Evolutionary conservation across 2,329 filamentous ascomycete genomes (phyloP).

Genomic region (Pestalotiopsis sp.): DNA sequence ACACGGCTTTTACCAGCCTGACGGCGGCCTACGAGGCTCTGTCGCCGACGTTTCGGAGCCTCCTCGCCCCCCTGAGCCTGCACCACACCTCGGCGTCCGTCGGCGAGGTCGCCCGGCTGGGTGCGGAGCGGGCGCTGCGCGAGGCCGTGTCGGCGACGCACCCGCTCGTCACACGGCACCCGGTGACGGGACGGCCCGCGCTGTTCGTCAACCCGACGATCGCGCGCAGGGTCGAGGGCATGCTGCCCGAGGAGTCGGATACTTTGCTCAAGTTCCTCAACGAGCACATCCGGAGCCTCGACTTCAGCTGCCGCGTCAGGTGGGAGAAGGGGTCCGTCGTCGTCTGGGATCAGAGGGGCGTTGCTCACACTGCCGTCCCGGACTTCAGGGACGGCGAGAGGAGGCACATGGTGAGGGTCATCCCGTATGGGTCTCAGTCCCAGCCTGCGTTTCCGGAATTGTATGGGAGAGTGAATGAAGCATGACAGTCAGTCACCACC

Average conservation of each 20-base stretch:
- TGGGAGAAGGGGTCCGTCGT: conserved; percentile 34
- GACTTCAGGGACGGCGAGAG: conserved; percentile 32
- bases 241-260: conserved; percentile 32
- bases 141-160: conserved; percentile 33
- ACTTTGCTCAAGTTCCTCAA: conserved; percentile 29
- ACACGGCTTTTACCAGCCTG: conserved; percentile 33
- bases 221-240: conserved; percentile 28
- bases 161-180: conserved; percentile 30
- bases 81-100: conserved; percentile 29
- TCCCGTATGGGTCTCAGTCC: conserved; percentile 30
- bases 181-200: conserved; percentile 27
- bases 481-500: no score
- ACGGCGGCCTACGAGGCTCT: conserved; percentile 31
- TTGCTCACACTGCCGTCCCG: conserved; percentile 30
- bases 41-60: conserved; percentile 26
- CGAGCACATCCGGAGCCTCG: conserved; percentile 31
- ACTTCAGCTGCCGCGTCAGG: conserved; percentile 30
- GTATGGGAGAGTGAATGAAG: background rate
- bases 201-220: conserved; percentile 34
- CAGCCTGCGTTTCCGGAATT: conserved; percentile 12
- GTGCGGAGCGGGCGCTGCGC: conserved; percentile 26
- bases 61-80: conserved; percentile 12
- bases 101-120: conserved; percentile 30
- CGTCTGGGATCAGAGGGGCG: conserved; percentile 31
- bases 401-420: conserved; percentile 32